phyloP scores from a whole-genome alignment of 73 alveolate species.

The Paramecium caudatum region DNA sequence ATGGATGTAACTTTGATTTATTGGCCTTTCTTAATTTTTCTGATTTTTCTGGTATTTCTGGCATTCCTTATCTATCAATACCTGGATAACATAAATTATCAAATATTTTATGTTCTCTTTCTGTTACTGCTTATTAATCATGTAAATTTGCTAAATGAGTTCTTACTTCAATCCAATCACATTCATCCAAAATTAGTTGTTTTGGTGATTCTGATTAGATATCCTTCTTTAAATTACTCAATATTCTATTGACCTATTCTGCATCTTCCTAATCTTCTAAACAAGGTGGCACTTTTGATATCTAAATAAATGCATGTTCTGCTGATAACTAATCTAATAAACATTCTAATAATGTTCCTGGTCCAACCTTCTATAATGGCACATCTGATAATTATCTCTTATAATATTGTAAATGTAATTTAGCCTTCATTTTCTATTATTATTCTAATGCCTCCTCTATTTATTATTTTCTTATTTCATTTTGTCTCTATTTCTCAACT shows the following conservation, averaged over 20 bases:
- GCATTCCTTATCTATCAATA: constrained; percentile 86
- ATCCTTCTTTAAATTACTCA: constrained; percentile 10
- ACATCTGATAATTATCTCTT: constrained; percentile 45
- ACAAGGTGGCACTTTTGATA: constrained; percentile 68
- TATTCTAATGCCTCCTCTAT: constrained; percentile 53
- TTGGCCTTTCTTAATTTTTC: constrained; percentile 85
- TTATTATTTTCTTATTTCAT: constrained; percentile 55
- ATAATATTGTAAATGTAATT: constrained; percentile 70
- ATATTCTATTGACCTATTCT: constrained; percentile 61
- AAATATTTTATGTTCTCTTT: constrained; percentile 70
- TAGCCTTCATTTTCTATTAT: constrained; percentile 51
- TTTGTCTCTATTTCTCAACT: constrained; percentile 37
- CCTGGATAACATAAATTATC: constrained; percentile 88
- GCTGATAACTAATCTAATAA: constrained; percentile 63
- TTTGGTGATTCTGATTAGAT: neutral
- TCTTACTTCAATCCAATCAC: constrained; percentile 72
- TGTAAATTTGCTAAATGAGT: constrained; percentile 60
- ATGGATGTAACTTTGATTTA: constrained; percentile 85
- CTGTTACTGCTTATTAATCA: neutral
- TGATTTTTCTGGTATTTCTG: constrained; percentile 87
- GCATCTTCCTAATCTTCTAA: constrained; percentile 75
- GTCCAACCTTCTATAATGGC: constrained; percentile 36
- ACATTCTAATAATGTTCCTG: constrained; percentile 62
- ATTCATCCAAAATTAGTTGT: constrained; percentile 68
- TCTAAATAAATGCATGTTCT: constrained; percentile 42